Evolutionary conservation across 306 rosid genomes (phyloP).

Genomic region (Acacia crassicarpa): DNA sequence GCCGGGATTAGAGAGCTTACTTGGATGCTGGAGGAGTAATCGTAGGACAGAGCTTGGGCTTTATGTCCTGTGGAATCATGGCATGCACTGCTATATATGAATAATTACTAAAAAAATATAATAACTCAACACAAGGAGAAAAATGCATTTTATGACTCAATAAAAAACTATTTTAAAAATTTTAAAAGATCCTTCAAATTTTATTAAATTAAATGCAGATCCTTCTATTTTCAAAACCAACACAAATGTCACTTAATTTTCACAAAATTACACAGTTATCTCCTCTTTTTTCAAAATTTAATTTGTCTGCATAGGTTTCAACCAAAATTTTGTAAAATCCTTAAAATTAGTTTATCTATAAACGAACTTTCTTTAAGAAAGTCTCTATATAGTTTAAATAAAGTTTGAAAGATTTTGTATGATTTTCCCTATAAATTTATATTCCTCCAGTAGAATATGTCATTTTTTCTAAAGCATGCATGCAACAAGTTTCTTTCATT

Average conservation of each 20-base stretch:
- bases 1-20: conserved; percentile 25
- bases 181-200: too few relatives aligned
- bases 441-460: background rate
- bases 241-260: background rate
- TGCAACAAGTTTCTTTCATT: background rate
- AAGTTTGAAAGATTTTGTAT: background rate
- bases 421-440: background rate
- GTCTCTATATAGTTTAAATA: too few relatives aligned
- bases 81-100: background rate
- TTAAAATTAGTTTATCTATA: background rate
- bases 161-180: too few relatives aligned
- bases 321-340: background rate
- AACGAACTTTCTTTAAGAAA: background rate
- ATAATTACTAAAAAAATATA: background rate
- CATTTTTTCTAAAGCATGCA: background rate
- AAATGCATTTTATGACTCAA: background rate
- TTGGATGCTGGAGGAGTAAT: conserved; percentile 53
- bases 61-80: conserved; percentile 40
- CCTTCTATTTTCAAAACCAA: background rate
- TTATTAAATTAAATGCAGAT: too few relatives aligned
- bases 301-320: background rate
- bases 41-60: conserved; percentile 54
- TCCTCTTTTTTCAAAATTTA: background rate
- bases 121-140: background rate
- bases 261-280: background rate